Evolutionary conservation across 306 rosid species (phyloP).

Genomic region (Cucumis sativus): DNA sequence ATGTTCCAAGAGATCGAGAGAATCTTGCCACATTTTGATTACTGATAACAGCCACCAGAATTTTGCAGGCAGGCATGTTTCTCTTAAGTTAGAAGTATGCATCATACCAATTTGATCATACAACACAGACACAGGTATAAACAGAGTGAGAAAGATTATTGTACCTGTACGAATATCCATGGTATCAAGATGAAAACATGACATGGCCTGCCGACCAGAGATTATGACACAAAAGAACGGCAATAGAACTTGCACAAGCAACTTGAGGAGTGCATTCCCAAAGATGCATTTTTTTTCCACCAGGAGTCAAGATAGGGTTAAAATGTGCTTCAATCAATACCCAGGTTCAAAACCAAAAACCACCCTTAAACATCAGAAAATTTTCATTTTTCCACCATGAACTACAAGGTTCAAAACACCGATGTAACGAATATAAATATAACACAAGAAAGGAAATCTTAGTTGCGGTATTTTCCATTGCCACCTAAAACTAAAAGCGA

Average conservation of each 20-base stretch:
- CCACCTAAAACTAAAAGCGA: not conserved
- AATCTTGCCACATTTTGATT: not conserved
- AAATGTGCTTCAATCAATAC: not conserved
- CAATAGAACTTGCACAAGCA: not conserved
- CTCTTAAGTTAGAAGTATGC: not conserved
- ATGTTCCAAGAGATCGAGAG: not conserved
- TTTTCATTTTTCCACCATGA: not conserved
- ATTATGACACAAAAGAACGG: not conserved
- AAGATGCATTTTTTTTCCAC: not conserved
- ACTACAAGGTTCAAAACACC: not conserved
- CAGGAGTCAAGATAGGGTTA: not conserved
- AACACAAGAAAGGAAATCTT: not conserved
- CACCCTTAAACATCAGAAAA: not conserved
- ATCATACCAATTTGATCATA: not conserved
- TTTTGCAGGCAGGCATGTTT: not conserved
- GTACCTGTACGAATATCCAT: not conserved
- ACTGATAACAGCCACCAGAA: not conserved
- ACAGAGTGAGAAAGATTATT: not conserved
- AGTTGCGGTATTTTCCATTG: not conserved
- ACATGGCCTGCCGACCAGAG: not conserved
- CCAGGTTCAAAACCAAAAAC: not conserved
- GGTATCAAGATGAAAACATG: not conserved
- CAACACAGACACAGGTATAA: not conserved
- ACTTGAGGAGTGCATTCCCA: not conserved
- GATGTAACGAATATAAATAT: not conserved